A percentile compares a stretch with the other conserved stretches of the same genome.
These are phyloP conservation scores for Echeveria elegans DNA, from an alignment of 164 flowering plant species.

Conservation along the genomic window DNA sequence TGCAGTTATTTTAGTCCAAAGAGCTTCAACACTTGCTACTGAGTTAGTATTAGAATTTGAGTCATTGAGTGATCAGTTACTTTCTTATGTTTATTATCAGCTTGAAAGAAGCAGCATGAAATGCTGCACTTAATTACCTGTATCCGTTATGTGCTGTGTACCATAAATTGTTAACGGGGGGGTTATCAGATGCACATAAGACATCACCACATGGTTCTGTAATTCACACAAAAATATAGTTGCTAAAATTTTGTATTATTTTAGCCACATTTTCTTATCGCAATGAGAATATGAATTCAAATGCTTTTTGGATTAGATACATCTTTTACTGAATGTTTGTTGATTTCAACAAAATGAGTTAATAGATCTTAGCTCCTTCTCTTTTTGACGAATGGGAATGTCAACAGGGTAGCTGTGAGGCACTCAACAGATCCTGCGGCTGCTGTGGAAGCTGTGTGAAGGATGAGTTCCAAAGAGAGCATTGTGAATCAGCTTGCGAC, in stretches of 20 bases:
- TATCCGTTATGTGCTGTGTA: neutral
- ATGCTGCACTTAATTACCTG: neutral
- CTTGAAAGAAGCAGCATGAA: neutral
- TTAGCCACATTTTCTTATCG: neutral
- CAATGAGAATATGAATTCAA: neutral
- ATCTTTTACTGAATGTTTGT: neutral
- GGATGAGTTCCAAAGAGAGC: conserved; percentile 64
- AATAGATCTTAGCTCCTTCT: too few species aligned
- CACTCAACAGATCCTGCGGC: conserved; percentile 65
- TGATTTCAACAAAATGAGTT: too few species aligned
- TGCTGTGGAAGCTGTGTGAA: conserved; percentile 55
- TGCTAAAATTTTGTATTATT: neutral
- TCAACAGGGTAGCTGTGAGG: conserved; percentile 83
- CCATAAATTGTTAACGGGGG: too few species aligned
- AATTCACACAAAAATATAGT: neutral
- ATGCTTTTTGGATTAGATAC: neutral
- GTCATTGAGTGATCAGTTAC: too few species aligned
- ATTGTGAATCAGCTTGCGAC: conserved; percentile 74
- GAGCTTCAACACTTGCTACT: too few species aligned
- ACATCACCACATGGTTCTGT: too few species aligned
- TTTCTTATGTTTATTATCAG: neutral
- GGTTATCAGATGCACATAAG: too few species aligned
- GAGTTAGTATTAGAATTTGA: too few species aligned
- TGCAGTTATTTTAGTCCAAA: too few species aligned
- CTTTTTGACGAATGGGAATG: conserved; percentile 1